A percentile compares a stretch with the other conserved stretches of the same genome.
Evolutionary conservation across 306 rosid species (phyloP).

Genomic region (Corylus avellana): DNA sequence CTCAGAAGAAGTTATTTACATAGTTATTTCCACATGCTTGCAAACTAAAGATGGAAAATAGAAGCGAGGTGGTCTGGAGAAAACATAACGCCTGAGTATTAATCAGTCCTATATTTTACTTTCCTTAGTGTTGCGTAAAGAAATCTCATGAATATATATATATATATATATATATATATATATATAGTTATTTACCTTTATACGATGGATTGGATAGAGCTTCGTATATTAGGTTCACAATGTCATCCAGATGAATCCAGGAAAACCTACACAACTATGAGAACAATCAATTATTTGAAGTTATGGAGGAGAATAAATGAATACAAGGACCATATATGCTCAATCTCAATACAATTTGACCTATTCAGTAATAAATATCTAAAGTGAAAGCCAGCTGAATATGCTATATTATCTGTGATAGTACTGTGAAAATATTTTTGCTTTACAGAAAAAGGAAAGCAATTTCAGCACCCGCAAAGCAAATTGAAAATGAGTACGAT

Average conservation of each 20-base stretch:
- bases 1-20: background rate
- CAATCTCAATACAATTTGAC: background rate
- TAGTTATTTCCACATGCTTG: background rate
- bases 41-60: background rate
- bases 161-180: background rate
- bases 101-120: background rate
- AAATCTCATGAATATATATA: background rate
- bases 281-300: slow-evolving; percentile 7
- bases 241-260: slow-evolving; percentile 98
- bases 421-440: too few relatives aligned
- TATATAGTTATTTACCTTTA: slow-evolving; percentile 47
- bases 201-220: slow-evolving; percentile 86
- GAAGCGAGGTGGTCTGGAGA: background rate
- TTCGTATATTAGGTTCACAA: slow-evolving; percentile 84
- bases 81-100: background rate
- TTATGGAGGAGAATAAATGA: slow-evolving; percentile 8
- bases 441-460: background rate
- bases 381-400: background rate
- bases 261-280: slow-evolving; percentile 65
- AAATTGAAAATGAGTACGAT: slow-evolving; percentile 29
- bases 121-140: background rate
- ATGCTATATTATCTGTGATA: background rate
- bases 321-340: background rate
- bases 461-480: background rate
- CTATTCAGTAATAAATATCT: background rate